These are phyloP conservation scores for Coprinellus aureogranulatus DNA, from an alignment of 768 basidiomycete genomes.

Conservation along the genomic window DNA sequence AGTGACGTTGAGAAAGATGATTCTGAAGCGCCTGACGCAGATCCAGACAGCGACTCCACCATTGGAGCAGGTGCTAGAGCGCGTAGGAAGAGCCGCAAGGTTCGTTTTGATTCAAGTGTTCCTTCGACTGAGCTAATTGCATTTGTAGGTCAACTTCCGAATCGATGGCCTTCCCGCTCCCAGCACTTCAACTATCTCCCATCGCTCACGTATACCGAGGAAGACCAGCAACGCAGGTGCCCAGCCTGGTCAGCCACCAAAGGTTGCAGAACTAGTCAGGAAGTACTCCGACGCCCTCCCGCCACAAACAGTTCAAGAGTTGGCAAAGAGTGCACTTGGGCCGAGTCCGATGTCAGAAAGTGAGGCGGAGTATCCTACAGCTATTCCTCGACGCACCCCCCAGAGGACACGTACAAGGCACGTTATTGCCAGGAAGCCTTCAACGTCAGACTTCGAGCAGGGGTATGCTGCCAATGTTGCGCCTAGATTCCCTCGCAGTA, in stretches of 20 bases:
- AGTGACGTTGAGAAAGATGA: constrained; percentile 3
- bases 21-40: constrained; percentile 35
- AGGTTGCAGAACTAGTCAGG: constrained; percentile 82
- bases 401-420: constrained; percentile 38
- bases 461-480: constrained; percentile 93
- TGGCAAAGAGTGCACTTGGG: constrained; percentile 63
- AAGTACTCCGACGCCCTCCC: constrained; percentile 79
- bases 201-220: constrained; percentile 66
- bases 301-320: constrained; percentile 66
- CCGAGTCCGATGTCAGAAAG: constrained; percentile 73
- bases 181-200: constrained; percentile 25
- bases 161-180: constrained; percentile 5
- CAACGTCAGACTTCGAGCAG: constrained; percentile 84
- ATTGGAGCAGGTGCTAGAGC: constrained; percentile 58
- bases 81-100: constrained; percentile 12
- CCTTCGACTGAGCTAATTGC: too few species aligned
- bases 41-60: constrained; percentile 81
- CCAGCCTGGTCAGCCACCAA: constrained; percentile 45
- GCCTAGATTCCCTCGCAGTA: constrained; percentile 63
- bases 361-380: constrained; percentile 62
- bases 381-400: constrained; percentile 35
- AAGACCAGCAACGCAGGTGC: constrained; percentile 16
- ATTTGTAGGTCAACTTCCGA: background rate
- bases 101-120: too few species aligned
- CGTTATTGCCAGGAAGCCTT: constrained; percentile 53